Conservation (phyloP, 2,329 filamentous ascomycete species). For the Neoscytalidium dimidiatum region DNA sequence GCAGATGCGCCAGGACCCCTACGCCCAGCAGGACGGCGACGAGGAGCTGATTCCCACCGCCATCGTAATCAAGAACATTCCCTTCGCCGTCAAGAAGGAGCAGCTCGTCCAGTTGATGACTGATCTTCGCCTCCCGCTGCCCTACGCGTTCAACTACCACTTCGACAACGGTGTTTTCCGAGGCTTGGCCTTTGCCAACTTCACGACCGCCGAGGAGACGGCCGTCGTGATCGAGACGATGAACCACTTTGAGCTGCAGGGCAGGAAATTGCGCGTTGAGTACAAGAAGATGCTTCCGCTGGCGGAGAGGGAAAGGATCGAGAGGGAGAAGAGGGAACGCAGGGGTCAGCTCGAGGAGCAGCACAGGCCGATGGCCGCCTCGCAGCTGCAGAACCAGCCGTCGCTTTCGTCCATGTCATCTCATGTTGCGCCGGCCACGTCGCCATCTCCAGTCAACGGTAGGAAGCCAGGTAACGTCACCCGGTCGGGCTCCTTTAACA, state of each 20-base stretch:
- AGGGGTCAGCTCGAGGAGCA: slow-evolving; percentile 96
- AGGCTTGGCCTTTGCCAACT: slow-evolving; percentile 95
- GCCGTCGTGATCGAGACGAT: slow-evolving; percentile 87
- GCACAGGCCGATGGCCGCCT: slow-evolving; percentile 69
- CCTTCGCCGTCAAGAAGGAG: slow-evolving; percentile 97
- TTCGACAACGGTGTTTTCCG: slow-evolving; percentile 98
- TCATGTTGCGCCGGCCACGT: slow-evolving; percentile 57
- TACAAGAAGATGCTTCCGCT: slow-evolving; percentile 99
- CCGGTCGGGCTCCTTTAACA: slow-evolving; percentile 23
- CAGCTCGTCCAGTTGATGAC: slow-evolving; percentile 92
- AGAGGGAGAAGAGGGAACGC: slow-evolving; percentile 94
- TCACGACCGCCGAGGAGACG: slow-evolving; percentile 93
- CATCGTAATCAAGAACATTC: slow-evolving; percentile 99
- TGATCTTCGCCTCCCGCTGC: slow-evolving; percentile 86
- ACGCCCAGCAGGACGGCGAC: slow-evolving; percentile 55
- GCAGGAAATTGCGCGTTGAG: slow-evolving; percentile 90
- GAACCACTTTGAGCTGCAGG: slow-evolving; percentile 95
- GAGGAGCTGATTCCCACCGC: slow-evolving; percentile 97
- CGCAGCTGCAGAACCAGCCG: slow-evolving; percentile 76
- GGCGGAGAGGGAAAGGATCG: slow-evolving; percentile 91
- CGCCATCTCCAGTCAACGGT: slow-evolving; percentile 68
- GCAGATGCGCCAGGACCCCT: slow-evolving; percentile 45
- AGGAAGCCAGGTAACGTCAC: slow-evolving; percentile 49
- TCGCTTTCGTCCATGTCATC: slow-evolving; percentile 80
- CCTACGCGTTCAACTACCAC: slow-evolving; percentile 99